Percentiles rank a stretch among this genome's conserved stretches.
phyloP scores from a whole-genome alignment of 495 filamentous ascomycete species.

The Lophiostoma macrostomum region DNA sequence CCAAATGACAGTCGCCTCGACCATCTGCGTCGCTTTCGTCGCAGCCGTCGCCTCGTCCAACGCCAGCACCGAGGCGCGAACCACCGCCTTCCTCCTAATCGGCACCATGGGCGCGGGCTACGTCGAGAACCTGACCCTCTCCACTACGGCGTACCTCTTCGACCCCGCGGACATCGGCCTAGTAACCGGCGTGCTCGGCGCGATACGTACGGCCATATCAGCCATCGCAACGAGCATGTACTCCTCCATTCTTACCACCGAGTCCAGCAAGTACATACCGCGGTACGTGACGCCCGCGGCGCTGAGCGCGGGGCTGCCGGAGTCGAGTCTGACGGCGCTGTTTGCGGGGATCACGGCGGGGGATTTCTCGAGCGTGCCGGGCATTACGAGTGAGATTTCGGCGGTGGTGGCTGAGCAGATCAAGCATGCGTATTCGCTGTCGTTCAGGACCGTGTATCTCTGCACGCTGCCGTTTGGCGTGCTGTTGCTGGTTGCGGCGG shows the following conservation, averaged over 20 bases:
- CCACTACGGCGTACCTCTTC: constrained; percentile 23
- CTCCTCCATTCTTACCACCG: constrained; percentile 19
- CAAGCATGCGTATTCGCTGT: constrained; percentile 20
- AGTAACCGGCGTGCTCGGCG: constrained; percentile 21
- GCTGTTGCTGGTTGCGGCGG: constrained; percentile 17
- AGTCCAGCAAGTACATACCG: constrained; percentile 21
- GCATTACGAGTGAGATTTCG: constrained; percentile 12
- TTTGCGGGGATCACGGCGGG: constrained; percentile 10
- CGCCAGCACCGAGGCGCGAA: constrained; percentile 12
- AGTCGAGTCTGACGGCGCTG: constrained; percentile 4
- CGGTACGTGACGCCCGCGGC: constrained; percentile 18
- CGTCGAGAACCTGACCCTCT: constrained; percentile 29
- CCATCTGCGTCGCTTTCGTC: constrained; percentile 23
- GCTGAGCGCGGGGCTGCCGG: constrained; percentile 17
- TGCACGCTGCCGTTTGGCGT: constrained; percentile 31
- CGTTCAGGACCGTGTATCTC: constrained; percentile 22
- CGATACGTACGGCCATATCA: constrained; percentile 15
- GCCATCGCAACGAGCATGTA: constrained; percentile 26
- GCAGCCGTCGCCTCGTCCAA: constrained; percentile 17
- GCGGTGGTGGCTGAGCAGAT: constrained; percentile 7
- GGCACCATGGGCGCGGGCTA: constrained; percentile 27
- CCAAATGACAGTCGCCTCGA: constrained; percentile 26
- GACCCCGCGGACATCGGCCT: constrained; percentile 26
- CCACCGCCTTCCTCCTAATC: constrained; percentile 25
- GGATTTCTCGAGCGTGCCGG: constrained; percentile 19